phyloP scores from a whole-genome alignment of 2,329 filamentous ascomycete genomes.

The Calonectria montana region DNA sequence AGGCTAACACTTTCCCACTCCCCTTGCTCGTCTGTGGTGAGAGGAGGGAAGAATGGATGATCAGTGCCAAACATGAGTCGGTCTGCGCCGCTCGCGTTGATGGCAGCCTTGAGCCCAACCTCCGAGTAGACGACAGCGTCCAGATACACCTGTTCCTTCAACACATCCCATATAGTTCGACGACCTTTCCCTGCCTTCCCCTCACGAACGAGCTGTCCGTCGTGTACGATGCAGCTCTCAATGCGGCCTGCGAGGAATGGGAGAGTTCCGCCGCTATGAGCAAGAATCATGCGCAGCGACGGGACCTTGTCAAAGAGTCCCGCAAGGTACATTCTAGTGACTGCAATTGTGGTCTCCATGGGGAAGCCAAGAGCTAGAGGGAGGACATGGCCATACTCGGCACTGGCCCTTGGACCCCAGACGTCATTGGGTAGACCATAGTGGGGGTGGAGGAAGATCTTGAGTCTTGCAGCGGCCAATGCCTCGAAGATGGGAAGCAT shows the following conservation, averaged over 20 bases:
- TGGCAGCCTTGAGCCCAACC: constrained; percentile 77
- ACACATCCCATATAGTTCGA: constrained; percentile 65
- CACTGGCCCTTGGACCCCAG: constrained; percentile 76
- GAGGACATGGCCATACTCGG: constrained; percentile 87
- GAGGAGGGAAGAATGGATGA: constrained; percentile 86
- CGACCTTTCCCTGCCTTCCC: constrained; percentile 64
- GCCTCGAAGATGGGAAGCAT: constrained; percentile 79
- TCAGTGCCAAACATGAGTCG: constrained; percentile 85
- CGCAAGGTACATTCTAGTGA: constrained; percentile 87
- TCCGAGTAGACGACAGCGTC: constrained; percentile 89
- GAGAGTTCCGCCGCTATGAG: constrained; percentile 88
- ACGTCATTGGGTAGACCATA: constrained; percentile 87
- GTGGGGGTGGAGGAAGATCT: constrained; percentile 90
- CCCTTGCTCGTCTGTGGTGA: constrained; percentile 69
- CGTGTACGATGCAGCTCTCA: constrained; percentile 87
- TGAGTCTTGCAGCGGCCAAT: constrained; percentile 71
- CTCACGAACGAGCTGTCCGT: constrained; percentile 76
- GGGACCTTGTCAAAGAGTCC: constrained; percentile 85
- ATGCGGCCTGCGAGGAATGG: constrained; percentile 91
- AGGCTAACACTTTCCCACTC: constrained; percentile 76
- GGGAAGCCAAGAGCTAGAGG: constrained; percentile 89
- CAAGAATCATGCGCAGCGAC: constrained; percentile 78
- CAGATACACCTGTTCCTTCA: constrained; percentile 82
- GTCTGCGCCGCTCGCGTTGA: constrained; percentile 75
- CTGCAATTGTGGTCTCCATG: constrained; percentile 91